Base-by-base conservation (phyloP, 2,329 filamentous ascomycete genomes). In the Microsporum audouinii region DNA sequence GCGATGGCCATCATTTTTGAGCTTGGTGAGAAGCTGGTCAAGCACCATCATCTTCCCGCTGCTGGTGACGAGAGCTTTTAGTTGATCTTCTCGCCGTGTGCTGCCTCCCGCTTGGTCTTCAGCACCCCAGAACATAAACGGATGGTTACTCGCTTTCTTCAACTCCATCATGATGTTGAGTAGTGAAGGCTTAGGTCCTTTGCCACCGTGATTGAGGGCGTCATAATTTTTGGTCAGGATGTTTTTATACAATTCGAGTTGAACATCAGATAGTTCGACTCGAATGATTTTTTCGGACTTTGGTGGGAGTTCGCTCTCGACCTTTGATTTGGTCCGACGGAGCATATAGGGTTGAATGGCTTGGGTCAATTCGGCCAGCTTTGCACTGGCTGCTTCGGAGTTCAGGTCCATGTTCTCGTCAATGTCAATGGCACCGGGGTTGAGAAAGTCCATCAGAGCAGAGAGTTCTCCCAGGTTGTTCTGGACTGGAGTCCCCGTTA, bases 31-130 rank as follows among this genome's bases (percentile, higher is more conserved):
- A n/a, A 99, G 84, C 71, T 91, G 90, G 68, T 99, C 94, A 5
- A 99, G 83, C 57, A 99, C 81, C 91, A 97, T 97, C 94, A 99
- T 96, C 77, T 99, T 99, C 67, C 95, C 95, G 76, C 94, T 99
- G 71, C 91, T 96, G 2, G 91, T 92, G 70, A 99, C 95, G 63
- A 99, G 82, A 23, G 89, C 89, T 71, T 95, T 94, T 68, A 99
- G 83, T 65, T 91, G 85, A 71, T 97, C 94, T 70, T 97, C 92
- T 34, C 91, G 88, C 23, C 88, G 86, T 59, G 83, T 82, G 68
- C 87, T 91, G 12, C 89, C 90, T 63, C 84, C 86, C 58, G 97
- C 76, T 66, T 88, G 89, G 62, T 95, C 89, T 71, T 99, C 94
- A 1, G 91, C 92, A 64, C 91, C 91, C 1, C 89, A 88, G 68